Base-by-base conservation (phyloP, 352 stramenopile genomes). In the Pseudoperonospora humuli region DNA sequence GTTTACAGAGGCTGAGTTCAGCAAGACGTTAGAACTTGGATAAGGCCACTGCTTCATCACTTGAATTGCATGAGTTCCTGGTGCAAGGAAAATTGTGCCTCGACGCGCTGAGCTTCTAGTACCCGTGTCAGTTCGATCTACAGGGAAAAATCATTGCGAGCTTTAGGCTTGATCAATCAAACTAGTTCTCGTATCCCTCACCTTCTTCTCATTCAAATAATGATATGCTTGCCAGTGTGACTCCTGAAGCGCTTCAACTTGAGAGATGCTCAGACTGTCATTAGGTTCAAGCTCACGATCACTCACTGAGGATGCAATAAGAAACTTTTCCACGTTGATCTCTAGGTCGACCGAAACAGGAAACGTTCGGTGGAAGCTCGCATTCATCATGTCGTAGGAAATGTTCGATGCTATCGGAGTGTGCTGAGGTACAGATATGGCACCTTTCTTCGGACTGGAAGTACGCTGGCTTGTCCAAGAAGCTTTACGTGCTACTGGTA, bases 1-100 rank as follows among this genome's bases (percentile, higher is more conserved):
- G 24, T 89, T 89, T 56, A 88, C 79, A 27, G 75, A 92, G 25
- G 73, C 85, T 29, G 75, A 89, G 39, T 92, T 88, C 52, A 86
- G 70, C 57, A 80, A 84, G 39, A 86, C 74, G 15, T 58, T 89
- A 11, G 68, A 88, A 27, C 43, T 83, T 14, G 67, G 68, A 5
- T 85, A 57, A 64, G 2, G 10, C 13, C 34, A 7, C 1, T 39
- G 19, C 17, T 13, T 7, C 20, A 29, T 64, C 38, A 66, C 28
- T 72, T 56, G 18, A 85, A 55, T 2, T 77, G 54, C 35, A 84
- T 63, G 7, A 91, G 63, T 32, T 86, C 73, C 9, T 82, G 61
- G 21, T 86, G 63, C 28, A 93, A 57, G 4, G 68, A 54, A 14
- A 86, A 76, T 38, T 81, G 64, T 5, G 71, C 80, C 39, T 90